These are phyloP conservation scores for Mortierella hygrophila DNA, from an alignment of 192 early-diverging fungal species.

Conservation along the genomic window DNA sequence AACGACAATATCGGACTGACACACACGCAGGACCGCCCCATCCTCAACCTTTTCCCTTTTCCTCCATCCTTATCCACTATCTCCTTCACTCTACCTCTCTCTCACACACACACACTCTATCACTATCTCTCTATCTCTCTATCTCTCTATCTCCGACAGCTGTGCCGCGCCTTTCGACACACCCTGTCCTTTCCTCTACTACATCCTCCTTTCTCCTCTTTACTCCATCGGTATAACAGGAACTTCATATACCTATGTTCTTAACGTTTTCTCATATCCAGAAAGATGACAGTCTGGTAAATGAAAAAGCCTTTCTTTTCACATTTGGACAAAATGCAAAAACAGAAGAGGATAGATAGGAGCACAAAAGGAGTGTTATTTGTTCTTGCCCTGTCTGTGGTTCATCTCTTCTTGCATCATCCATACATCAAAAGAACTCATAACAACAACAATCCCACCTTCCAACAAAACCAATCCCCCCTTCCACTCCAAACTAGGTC, in stretches of 20 bases:
- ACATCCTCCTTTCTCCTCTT: not conserved
- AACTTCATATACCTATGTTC: not conserved
- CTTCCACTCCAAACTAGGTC: conserved; percentile 15
- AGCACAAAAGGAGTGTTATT: no score
- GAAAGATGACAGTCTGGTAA: conserved; percentile 51
- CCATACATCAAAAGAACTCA: no score
- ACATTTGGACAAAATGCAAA: no score
- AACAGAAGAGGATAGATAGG: no score
- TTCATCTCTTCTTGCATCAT: no score
- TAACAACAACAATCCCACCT: not conserved
- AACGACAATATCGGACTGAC: not conserved
- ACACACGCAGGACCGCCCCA: not conserved
- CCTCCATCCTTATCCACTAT: not conserved
- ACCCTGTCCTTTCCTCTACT: not conserved
- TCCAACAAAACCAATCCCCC: not conserved
- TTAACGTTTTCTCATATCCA: conserved; percentile 37
- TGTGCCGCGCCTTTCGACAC: not conserved
- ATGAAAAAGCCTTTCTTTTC: no score
- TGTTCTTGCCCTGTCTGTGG: no score
- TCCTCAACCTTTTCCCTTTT: not conserved
- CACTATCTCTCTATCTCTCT: not conserved
- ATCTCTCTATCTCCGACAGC: not conserved
- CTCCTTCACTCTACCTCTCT: not conserved
- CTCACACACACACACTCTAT: not conserved
- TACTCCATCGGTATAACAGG: not conserved